These are phyloP conservation scores for Bauhinia variegata DNA, from an alignment of 306 rosid species.

Conservation along the genomic window DNA sequence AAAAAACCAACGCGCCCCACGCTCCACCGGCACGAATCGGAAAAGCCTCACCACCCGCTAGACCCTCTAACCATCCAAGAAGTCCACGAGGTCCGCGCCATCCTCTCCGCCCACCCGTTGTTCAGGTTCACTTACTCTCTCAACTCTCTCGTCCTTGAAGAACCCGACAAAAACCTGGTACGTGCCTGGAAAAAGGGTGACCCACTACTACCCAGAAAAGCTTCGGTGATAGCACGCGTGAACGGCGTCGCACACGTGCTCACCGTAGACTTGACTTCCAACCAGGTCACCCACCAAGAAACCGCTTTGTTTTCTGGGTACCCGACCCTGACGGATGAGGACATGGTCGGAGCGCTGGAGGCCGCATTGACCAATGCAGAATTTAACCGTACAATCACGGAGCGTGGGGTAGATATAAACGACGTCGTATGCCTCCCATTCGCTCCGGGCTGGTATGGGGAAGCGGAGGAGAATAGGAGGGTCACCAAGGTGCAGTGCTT, in stretches of 20 bases:
- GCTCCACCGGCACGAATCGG: constrained; percentile 45
- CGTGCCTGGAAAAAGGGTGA: constrained; percentile 59
- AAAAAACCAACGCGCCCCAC: constrained; percentile 33
- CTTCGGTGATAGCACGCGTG: constrained; percentile 55
- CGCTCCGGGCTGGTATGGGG: constrained; percentile 81
- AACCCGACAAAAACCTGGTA: constrained; percentile 66
- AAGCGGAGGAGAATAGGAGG: constrained; percentile 58
- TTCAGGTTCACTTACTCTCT: constrained; percentile 45
- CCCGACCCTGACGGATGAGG: constrained; percentile 69
- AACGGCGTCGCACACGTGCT: constrained; percentile 46
- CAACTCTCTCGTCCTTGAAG: constrained; percentile 64
- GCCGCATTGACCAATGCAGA: constrained; percentile 49
- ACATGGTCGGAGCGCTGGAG: constrained; percentile 49
- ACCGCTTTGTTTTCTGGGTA: constrained; percentile 50
- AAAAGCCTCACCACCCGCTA: constrained; percentile 77
- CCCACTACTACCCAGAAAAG: constrained; percentile 56
- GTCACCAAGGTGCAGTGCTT: constrained; percentile 85
- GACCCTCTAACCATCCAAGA: constrained; percentile 86
- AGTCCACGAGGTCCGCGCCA: constrained; percentile 48
- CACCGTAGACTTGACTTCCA: constrained; percentile 53
- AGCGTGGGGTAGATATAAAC: constrained; percentile 61
- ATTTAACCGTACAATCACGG: constrained; percentile 64
- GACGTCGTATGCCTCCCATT: constrained; percentile 72
- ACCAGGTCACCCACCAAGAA: constrained; percentile 32
- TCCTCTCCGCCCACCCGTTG: constrained; percentile 58